A percentile compares a stretch with the other conserved stretches of the same genome.
Evolutionary conservation across 345 rosid species (phyloP).

Genomic region (Capsella bursapastoris): DNA sequence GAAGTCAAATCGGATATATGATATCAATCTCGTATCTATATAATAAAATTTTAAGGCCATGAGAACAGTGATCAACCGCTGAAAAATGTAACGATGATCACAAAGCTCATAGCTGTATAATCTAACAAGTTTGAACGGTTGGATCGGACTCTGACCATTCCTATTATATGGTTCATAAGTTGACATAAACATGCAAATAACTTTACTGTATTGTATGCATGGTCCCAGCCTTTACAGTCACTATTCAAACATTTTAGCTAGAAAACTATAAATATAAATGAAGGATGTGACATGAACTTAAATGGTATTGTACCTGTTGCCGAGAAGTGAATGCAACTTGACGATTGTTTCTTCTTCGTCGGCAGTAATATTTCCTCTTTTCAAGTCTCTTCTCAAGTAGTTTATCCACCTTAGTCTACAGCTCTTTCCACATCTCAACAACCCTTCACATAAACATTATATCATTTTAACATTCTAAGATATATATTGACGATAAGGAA

Average conservation of each 20-base stretch:
- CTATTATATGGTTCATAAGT: slow-evolving; percentile 4
- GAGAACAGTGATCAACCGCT: slow-evolving; percentile 22
- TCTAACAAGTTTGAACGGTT: background rate
- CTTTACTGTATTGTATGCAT: background rate
- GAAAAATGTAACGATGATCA: slow-evolving; percentile 21
- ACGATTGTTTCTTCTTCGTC: slow-evolving; percentile 80
- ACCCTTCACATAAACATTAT: slow-evolving; percentile 47
- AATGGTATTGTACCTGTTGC: slow-evolving; percentile 61
- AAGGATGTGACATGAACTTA: slow-evolving; percentile 4
- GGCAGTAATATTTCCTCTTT: slow-evolving; percentile 80
- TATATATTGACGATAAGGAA: background rate
- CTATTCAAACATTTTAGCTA: background rate
- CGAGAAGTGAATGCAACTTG: slow-evolving; percentile 68
- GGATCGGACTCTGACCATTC: slow-evolving; percentile 18
- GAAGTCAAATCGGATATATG: slow-evolving; percentile 10
- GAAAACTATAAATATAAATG: background rate
- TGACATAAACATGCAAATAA: slow-evolving; percentile 23
- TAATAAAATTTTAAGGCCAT: background rate
- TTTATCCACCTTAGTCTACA: slow-evolving; percentile 96
- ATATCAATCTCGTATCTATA: no score
- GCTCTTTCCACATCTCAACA: slow-evolving; percentile 91
- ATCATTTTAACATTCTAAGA: background rate
- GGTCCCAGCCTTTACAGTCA: slow-evolving; percentile 24
- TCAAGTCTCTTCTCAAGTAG: slow-evolving; percentile 75
- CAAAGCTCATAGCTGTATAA: background rate